A percentile compares a stretch with the other conserved stretches of the same genome.
Evolutionary conservation across 1,139 yeast genomes (phyloP).

Genomic region (Geotrichum citri-aurantii): DNA sequence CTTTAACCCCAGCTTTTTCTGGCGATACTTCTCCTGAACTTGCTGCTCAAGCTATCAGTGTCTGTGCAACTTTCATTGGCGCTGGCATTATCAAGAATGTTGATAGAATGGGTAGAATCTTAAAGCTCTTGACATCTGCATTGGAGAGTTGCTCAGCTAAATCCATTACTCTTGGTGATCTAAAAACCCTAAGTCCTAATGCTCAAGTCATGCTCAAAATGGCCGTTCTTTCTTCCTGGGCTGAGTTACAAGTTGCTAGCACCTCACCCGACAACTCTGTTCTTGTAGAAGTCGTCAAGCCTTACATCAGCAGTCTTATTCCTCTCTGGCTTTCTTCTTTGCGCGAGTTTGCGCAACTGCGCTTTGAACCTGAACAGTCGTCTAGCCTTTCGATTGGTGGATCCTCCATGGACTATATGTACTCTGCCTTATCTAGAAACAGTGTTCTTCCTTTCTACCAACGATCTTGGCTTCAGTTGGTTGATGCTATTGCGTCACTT

Average conservation of each 20-base stretch:
- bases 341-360: slow-evolving; percentile 65
- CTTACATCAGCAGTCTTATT: slow-evolving; percentile 54
- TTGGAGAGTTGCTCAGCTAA: slow-evolving; percentile 49
- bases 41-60: slow-evolving; percentile 71
- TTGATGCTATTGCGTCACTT: slow-evolving; percentile 68
- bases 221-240: slow-evolving; percentile 84
- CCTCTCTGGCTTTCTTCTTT: slow-evolving; percentile 77
- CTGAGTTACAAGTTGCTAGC: slow-evolving; percentile 56
- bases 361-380: slow-evolving; percentile 51
- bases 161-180: slow-evolving; percentile 43
- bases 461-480: slow-evolving; percentile 71
- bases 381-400: slow-evolving; percentile 26
- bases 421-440: slow-evolving; percentile 30
- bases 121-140: slow-evolving; percentile 60
- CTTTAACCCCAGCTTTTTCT: slow-evolving; percentile 83
- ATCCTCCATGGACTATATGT: slow-evolving; percentile 34
- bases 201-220: slow-evolving; percentile 58
- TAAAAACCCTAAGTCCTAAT: slow-evolving; percentile 35
- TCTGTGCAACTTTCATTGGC: slow-evolving; percentile 70
- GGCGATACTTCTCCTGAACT: slow-evolving; percentile 66
- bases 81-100: slow-evolving; percentile 48
- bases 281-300: slow-evolving; percentile 43
- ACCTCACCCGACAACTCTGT: slow-evolving; percentile 35
- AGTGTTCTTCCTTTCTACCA: slow-evolving; percentile 48
- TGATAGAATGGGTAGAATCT: slow-evolving; percentile 51